Conservation (phyloP, 2,329 filamentous ascomycete species). For the Fusarium penzigii region DNA sequence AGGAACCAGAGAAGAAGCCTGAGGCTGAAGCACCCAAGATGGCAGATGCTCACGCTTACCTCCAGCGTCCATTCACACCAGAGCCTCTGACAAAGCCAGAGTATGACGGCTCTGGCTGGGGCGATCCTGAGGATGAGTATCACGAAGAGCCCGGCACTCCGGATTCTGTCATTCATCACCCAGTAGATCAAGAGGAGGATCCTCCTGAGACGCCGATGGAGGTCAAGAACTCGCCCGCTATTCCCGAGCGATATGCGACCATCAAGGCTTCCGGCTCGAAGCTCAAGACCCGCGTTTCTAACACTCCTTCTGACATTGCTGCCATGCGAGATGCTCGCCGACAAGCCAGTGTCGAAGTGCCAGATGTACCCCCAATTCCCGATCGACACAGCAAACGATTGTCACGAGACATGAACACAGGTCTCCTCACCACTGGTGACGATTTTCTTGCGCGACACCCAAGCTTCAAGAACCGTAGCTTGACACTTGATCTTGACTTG, state of each 20-base stretch:
- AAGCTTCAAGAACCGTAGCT: slow-evolving; percentile 78
- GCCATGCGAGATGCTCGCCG: slow-evolving; percentile 86
- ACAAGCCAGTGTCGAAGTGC: slow-evolving; percentile 76
- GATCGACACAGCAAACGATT: slow-evolving; percentile 59
- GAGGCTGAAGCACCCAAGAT: slow-evolving; percentile 33
- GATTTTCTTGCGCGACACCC: slow-evolving; percentile 62
- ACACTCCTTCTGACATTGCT: slow-evolving; percentile 80
- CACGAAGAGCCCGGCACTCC: slow-evolving; percentile 71
- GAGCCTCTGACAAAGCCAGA: slow-evolving; percentile 58
- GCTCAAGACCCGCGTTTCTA: slow-evolving; percentile 85
- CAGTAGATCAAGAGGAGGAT: slow-evolving; percentile 47
- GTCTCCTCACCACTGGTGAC: slow-evolving; percentile 36
- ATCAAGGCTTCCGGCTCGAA: slow-evolving; percentile 86
- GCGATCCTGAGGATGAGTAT: slow-evolving; percentile 52
- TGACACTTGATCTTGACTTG: slow-evolving; percentile 79
- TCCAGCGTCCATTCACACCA: slow-evolving; percentile 51
- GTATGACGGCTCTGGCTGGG: slow-evolving; percentile 65
- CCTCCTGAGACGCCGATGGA: slow-evolving; percentile 45
- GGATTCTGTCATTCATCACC: slow-evolving; percentile 86
- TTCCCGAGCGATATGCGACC: slow-evolving; percentile 83
- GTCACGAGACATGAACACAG: slow-evolving; percentile 48
- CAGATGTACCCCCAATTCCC: slow-evolving; percentile 60
- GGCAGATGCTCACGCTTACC: slow-evolving; percentile 37
- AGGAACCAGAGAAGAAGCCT: slow-evolving; percentile 27
- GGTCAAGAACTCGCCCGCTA: slow-evolving; percentile 56